Percentiles rank a stretch among this genome's conserved stretches.
phyloP scores from a whole-genome alignment of 225 moss, liverwort and hornwort genomes.

The Marchantia paleacea region DNA sequence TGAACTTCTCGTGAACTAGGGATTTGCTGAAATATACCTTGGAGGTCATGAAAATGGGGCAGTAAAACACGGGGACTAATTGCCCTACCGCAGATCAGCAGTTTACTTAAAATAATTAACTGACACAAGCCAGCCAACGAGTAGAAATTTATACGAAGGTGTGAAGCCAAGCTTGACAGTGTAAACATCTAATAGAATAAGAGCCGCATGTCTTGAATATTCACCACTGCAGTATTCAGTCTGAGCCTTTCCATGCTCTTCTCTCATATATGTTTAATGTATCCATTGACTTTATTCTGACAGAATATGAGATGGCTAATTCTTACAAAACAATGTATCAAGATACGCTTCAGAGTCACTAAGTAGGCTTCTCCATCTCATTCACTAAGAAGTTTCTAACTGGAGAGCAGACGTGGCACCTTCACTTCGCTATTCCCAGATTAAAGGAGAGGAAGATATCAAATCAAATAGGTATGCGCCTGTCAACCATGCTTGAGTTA shows the following conservation, averaged over 20 bases:
- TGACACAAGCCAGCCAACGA: background rate
- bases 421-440: background rate
- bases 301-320: background rate
- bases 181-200: background rate
- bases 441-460: background rate
- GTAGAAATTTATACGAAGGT: too few species aligned
- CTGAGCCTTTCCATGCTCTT: slow-evolving; percentile 2
- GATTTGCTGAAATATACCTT: too few species aligned
- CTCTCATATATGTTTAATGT: background rate
- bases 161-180: background rate
- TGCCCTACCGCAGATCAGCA: background rate
- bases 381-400: background rate
- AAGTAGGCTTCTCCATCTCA: background rate
- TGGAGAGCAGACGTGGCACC: background rate
- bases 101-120: background rate
- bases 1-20: too few species aligned
- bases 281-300: slow-evolving; percentile 1
- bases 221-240: background rate
- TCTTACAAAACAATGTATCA: slow-evolving; percentile 4
- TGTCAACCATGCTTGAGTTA: background rate
- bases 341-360: slow-evolving; percentile 10
- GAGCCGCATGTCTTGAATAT: background rate
- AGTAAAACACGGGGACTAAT: background rate
- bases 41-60: too few species aligned
- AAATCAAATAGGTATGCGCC: background rate